These are phyloP conservation scores for Anastatica hierochuntica DNA, from an alignment of 345 rosid genomes.

Conservation along the genomic window DNA sequence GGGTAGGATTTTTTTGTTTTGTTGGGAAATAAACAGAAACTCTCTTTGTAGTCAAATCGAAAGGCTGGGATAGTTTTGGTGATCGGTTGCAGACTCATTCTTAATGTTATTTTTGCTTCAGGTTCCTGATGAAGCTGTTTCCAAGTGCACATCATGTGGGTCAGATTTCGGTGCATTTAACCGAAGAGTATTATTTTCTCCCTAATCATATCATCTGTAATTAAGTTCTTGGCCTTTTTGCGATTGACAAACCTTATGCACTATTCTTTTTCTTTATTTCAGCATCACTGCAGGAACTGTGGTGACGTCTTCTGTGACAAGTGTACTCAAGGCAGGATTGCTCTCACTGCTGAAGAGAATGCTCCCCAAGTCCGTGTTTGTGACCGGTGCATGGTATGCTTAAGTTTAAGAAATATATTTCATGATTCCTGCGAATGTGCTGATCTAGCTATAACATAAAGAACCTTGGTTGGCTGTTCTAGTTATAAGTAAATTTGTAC, in stretches of 20 bases:
- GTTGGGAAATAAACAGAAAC: neutral
- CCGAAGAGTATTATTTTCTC: constrained; percentile 45
- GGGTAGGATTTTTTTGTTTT: constrained; percentile 32
- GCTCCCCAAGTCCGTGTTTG: constrained; percentile 95
- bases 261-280: constrained; percentile 18
- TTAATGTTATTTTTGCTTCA: constrained; percentile 9
- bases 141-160: constrained; percentile 81
- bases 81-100: neutral
- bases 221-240: neutral
- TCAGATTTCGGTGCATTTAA: constrained; percentile 85
- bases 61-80: neutral
- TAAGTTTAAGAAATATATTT: neutral
- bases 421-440: neutral
- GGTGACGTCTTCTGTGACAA: constrained; percentile 99
- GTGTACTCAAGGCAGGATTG: constrained; percentile 88
- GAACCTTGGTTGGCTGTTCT: neutral
- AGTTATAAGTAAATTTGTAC: neutral
- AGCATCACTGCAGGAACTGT: constrained; percentile 99
- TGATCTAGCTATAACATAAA: neutral
- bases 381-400: constrained; percentile 79
- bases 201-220: neutral
- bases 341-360: constrained; percentile 90
- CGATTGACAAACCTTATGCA: neutral
- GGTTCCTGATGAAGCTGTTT: constrained; percentile 96
- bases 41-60: neutral